A percentile compares a stretch with the other conserved stretches of the same genome.
Conservation (phyloP, 1,284 basidiomycete species). For the Ganoderma meredithae region DNA sequence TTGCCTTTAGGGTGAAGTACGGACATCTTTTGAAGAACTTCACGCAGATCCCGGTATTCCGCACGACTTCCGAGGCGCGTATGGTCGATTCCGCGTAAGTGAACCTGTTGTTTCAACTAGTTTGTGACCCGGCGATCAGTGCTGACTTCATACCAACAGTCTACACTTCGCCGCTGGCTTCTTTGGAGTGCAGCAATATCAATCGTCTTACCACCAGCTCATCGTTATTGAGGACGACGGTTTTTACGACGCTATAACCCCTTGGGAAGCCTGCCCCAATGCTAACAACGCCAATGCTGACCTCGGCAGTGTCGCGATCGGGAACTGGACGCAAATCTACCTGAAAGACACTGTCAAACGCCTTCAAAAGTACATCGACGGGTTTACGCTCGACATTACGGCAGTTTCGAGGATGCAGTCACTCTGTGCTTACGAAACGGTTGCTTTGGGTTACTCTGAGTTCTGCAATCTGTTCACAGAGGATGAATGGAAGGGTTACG, state of each 20-base stretch:
- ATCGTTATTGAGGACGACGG: slow-evolving; percentile 60
- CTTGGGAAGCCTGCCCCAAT: slow-evolving; percentile 54
- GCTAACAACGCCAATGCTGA: slow-evolving; percentile 45
- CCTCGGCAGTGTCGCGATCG: slow-evolving; percentile 41
- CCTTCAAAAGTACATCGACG: slow-evolving; percentile 53
- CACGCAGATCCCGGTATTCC: slow-evolving; percentile 60
- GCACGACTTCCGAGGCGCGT: slow-evolving; percentile 61
- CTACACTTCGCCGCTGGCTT: slow-evolving; percentile 67
- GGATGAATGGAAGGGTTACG: slow-evolving; percentile 71
- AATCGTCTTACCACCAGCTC: slow-evolving; percentile 53
- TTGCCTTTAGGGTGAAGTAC: slow-evolving; percentile 61
- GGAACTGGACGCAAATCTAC: slow-evolving; percentile 61
- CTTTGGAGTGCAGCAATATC: slow-evolving; percentile 61
- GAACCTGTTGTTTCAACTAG: background rate
- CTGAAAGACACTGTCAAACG: slow-evolving; percentile 58
- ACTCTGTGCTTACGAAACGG: slow-evolving; percentile 71
- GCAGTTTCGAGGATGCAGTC: slow-evolving; percentile 58
- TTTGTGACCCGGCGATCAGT: background rate
- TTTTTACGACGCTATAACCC: slow-evolving; percentile 68
- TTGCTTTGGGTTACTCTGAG: slow-evolving; percentile 64
- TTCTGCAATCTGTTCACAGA: slow-evolving; percentile 68
- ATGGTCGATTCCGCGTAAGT: slow-evolving; percentile 65
- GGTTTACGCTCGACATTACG: slow-evolving; percentile 55
- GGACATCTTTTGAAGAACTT: slow-evolving; percentile 64
- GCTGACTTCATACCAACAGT: slow-evolving; percentile 34